These are phyloP conservation scores for Cryptococcus sp. DNA, from an alignment of 1,284 basidiomycete species.

Conservation along the genomic window DNA sequence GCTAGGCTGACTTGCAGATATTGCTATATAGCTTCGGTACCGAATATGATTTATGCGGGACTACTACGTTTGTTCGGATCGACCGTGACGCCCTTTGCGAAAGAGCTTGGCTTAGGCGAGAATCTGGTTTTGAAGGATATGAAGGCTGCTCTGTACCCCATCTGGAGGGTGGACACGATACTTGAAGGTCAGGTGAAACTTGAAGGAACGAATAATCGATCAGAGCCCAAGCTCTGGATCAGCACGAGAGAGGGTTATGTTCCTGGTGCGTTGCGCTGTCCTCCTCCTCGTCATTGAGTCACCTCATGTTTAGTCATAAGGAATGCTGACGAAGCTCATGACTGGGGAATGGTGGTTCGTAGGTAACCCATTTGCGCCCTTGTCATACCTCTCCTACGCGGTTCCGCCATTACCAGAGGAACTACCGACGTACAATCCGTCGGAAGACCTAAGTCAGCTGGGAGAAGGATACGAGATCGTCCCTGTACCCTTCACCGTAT, in stretches of 20 bases:
- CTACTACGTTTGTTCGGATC: constrained; percentile 41
- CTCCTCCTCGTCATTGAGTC: background rate
- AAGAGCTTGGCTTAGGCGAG: constrained; percentile 38
- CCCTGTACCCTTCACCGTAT: constrained; percentile 59
- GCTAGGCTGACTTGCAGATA: background rate
- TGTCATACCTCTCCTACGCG: constrained; percentile 49
- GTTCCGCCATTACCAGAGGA: constrained; percentile 37
- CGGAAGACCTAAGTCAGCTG: constrained; percentile 58
- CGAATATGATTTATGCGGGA: constrained; percentile 34
- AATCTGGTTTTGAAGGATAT: constrained; percentile 31
- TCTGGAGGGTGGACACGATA: constrained; percentile 44
- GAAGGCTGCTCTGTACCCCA: constrained; percentile 45
- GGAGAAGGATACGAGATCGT: constrained; percentile 64
- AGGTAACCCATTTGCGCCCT: constrained; percentile 52
- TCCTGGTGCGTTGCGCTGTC: constrained; percentile 29
- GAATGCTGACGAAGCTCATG: background rate
- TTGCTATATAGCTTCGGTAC: constrained; percentile 12
- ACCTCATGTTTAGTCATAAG: too few species aligned
- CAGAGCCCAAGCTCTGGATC: constrained; percentile 26
- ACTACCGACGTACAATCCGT: constrained; percentile 39
- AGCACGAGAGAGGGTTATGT: constrained; percentile 39
- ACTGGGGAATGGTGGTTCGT: background rate
- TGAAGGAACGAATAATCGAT: constrained; percentile 1
- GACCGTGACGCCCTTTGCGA: constrained; percentile 22
- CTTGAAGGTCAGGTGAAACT: constrained; percentile 31